Conservation (phyloP, 306 rosid species). For the Prunus armeniaca region DNA sequence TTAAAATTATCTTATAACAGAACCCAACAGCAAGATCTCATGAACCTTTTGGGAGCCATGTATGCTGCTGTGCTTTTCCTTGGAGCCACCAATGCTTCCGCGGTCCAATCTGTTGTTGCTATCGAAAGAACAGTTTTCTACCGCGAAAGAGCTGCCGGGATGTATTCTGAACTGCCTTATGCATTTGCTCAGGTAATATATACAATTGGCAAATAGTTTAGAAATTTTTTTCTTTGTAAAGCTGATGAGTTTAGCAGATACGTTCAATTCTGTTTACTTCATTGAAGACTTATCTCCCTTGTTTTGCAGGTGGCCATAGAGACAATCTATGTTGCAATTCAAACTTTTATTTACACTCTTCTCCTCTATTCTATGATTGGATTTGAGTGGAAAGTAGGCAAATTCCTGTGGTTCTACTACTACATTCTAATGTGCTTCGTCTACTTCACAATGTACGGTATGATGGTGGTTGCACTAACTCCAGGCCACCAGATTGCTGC, state of each 20-base stretch:
- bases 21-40: constrained; percentile 35
- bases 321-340: constrained; percentile 34
- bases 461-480: constrained; percentile 52
- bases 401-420: constrained; percentile 36
- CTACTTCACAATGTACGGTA: constrained; percentile 49
- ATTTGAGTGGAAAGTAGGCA: constrained; percentile 28
- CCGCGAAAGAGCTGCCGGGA: constrained; percentile 49
- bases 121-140: constrained; percentile 45
- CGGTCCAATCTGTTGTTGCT: constrained; percentile 40
- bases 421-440: constrained; percentile 35
- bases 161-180: constrained; percentile 43
- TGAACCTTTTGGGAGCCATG: constrained; percentile 47
- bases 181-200: constrained; percentile 45
- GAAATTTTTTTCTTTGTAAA: neutral
- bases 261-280: neutral
- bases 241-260: too few relatives aligned
- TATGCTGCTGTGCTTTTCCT: constrained; percentile 42
- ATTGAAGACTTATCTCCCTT: neutral
- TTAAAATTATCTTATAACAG: constrained; percentile 15
- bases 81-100: constrained; percentile 34
- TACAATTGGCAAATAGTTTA: neutral
- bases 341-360: constrained; percentile 27
- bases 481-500: constrained; percentile 47
- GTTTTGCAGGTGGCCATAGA: constrained; percentile 43
- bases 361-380: constrained; percentile 49